Conservation (phyloP, 2,329 filamentous ascomycete species). For the Fusarium ramigenum region DNA sequence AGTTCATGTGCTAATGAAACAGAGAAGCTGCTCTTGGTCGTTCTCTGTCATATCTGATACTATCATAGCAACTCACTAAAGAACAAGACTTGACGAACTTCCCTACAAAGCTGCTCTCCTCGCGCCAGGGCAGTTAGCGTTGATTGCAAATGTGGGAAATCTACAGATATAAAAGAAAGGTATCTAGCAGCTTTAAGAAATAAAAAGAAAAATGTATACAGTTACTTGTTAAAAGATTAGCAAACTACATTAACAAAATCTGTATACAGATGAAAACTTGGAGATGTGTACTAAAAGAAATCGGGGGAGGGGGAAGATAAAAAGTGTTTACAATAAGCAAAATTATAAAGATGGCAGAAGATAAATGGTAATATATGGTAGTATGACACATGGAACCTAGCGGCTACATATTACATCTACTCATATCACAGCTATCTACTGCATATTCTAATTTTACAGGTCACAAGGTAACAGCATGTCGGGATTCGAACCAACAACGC, state of each 20-base stretch:
- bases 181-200: accelerated
- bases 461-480: background rate
- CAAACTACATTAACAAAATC: no score
- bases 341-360: conserved; percentile 6
- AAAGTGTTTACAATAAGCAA: background rate
- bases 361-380: background rate
- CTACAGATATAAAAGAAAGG: background rate
- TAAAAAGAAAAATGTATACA: no score
- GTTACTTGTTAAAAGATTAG: no score
- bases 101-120: conserved; percentile 4
- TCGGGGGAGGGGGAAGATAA: accelerated
- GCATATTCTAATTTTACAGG: background rate
- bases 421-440: background rate
- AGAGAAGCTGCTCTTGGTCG: conserved; percentile 25
- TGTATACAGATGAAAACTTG: no score
- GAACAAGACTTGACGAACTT: conserved; percentile 28
- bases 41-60: accelerated
- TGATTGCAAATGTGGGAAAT: background rate
- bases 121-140: background rate
- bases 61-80: conserved; percentile 8
- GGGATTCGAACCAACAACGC: conserved; percentile 3
- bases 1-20: conserved; percentile 52
- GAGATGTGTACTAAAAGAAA: background rate
- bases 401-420: background rate
- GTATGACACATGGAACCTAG: background rate